Evolutionary conservation across 306 rosid species (phyloP), one percentile per base, ranked within the genome.

Genomic region (Ammopiptanthus mongolicus): DNA sequence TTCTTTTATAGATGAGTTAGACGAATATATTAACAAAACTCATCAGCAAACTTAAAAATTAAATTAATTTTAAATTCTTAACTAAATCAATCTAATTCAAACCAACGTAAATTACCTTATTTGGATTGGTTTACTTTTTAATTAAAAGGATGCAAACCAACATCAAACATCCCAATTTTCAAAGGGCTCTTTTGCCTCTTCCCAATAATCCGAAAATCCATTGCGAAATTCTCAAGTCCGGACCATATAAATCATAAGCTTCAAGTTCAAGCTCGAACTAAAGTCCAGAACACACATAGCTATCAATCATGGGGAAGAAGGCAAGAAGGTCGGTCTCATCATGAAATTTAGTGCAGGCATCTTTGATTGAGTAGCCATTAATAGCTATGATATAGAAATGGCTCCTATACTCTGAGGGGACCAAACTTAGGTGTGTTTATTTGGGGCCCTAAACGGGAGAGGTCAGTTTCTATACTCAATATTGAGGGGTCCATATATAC

Each of bases 281-380:
- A 34, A 52, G 57, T 52, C 21, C 50, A 39, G 34, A 19, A 53
- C 61, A 70, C 9, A 29, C 51, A 52, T 52, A 53, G 36, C 64
- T 53, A 36, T 36, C 64, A 69, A 69, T 13, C 44, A 53, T 37
- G 37, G 10, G 8, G 36, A 53, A 55, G 53, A 55, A 53, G 76
- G 41, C 10, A 36, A 39, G 53, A 36, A 39, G 53, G 56, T 71
- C 41, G 12, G n/a, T 62, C 48, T 62, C 39, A 48, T 74, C 70
- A 50, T 62, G 79, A 71, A 71, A 71, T 57, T 80, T 13, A 59
- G 57, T 76, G 73, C 59, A 61, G 42, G 76, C 55, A 61, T 63
- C 72, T 57, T 82, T 47, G 78, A 87, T 73, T 81, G 57, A 84
- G 84, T 75, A 63, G 76, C 56, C 80, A 82, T 82, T 78, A 76